Evolutionary conservation across 192 early-diverging fungal genomes (phyloP), one percentile per base, ranked within the genome.

Genomic region (Gigaspora rosea): DNA sequence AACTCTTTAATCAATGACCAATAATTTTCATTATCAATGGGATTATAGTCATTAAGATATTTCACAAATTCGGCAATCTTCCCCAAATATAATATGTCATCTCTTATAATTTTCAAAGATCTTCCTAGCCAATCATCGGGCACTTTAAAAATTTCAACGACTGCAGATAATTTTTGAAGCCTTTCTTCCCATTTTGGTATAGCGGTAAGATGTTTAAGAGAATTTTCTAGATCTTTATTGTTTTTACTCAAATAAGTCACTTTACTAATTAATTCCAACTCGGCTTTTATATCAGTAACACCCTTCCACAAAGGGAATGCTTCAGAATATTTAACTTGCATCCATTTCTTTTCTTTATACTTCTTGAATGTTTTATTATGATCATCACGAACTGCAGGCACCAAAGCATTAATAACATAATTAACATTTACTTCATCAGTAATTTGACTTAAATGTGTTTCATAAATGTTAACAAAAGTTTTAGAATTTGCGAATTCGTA

Each of bases 1-100:
- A 75, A 22, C 41, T 75, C 73, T 50, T 63, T 75, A 50, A 75
- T 64, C 27, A 75, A 63, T 18, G 4, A 27, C 73, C 73, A 75
- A 32, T 59, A 75, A 75, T 62, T 52, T 11, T 59, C n/a, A 47
- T 49, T 48, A 56, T 56, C 52, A 47, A 63, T 22, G 15, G 16
- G 5, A 32, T 47, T 18, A 51, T 18, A 11, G 0, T 4, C 32
- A 15, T 59, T 4, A 49, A 63, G 15, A 12, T 75, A 36, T 47
- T 50, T 20, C 9, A 59, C 49, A 61, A 49, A 56, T 12, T 62
- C 8, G 27, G 0, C 8, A 18, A 62, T 18, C 2, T 75, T 16
- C 47, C 61, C 61, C 4, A 75, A 18, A 22, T 27, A 10, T 48
- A 47, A 11, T 0, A 33, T 9, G 15, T 75, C 73, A 8, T 63